phyloP scores from a whole-genome alignment of 1,284 basidiomycete genomes.

The Heterobasidion annosum region DNA sequence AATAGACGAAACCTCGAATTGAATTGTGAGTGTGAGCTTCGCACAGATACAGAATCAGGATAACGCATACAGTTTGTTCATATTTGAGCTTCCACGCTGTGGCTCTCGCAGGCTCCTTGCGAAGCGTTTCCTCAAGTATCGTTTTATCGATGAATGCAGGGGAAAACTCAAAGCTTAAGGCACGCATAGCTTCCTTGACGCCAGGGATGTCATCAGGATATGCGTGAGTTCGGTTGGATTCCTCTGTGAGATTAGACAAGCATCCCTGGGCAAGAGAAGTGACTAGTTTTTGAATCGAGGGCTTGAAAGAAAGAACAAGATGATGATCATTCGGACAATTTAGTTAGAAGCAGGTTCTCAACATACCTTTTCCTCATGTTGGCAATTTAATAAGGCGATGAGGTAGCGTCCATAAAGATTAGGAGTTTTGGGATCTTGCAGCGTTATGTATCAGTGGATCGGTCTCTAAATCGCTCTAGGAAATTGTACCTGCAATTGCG shows the following conservation, averaged over 20 bases:
- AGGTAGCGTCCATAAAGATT: constrained; percentile 61
- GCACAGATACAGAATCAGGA: background rate
- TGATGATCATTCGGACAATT: background rate
- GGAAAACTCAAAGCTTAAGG: constrained; percentile 42
- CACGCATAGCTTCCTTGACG: constrained; percentile 34
- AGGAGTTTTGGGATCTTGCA: constrained; percentile 41
- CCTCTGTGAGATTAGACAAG: constrained; percentile 48
- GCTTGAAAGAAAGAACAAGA: constrained; percentile 32
- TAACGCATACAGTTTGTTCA: constrained; percentile 35
- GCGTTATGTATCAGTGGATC: constrained; percentile 6
- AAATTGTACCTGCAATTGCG: constrained; percentile 46
- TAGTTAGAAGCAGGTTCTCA: background rate
- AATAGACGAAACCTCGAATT: constrained; percentile 47
- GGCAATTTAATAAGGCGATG: constrained; percentile 70
- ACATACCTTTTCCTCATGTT: constrained; percentile 85
- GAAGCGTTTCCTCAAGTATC: constrained; percentile 33
- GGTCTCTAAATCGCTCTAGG: constrained; percentile 1
- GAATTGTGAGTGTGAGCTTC: constrained; percentile 6
- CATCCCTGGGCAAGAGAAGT: constrained; percentile 66
- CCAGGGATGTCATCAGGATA: constrained; percentile 39
- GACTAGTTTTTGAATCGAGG: constrained; percentile 87
- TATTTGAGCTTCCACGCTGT: constrained; percentile 36
- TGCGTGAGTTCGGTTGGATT: constrained; percentile 49
- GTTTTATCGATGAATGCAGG: constrained; percentile 28
- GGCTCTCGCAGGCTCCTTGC: constrained; percentile 31